Conservation (phyloP, 257 asterid genomes). For the Jaltomata sinuosa region DNA sequence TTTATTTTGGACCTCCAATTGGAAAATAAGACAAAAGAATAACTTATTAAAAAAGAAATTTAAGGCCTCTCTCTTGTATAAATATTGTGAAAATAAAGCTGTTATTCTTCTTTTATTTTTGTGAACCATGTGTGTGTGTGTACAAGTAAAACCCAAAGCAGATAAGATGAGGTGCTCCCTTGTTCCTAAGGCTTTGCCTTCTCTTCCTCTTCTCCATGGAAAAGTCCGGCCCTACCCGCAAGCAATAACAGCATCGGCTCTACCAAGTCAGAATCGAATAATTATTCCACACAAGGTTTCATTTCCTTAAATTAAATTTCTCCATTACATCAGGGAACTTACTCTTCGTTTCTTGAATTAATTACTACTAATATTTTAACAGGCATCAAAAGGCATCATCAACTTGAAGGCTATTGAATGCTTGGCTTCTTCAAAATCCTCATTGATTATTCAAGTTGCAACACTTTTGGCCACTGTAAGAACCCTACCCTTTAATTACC, state of each 20-base stretch:
- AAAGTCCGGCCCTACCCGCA: too few relatives aligned
- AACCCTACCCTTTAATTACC: too few relatives aligned
- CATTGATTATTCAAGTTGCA: constrained; percentile 51
- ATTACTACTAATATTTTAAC: too few relatives aligned
- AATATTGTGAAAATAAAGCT: too few relatives aligned
- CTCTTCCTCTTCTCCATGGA: not conserved
- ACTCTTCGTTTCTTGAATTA: not conserved
- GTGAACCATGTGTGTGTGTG: too few relatives aligned
- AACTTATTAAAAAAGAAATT: too few relatives aligned
- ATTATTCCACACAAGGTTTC: not conserved
- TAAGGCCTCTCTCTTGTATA: too few relatives aligned
- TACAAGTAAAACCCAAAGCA: not conserved
- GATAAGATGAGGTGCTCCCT: not conserved
- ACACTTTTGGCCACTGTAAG: constrained; percentile 48
- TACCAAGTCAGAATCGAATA: too few relatives aligned
- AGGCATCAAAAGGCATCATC: not conserved
- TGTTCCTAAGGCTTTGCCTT: not conserved
- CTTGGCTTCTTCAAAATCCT: constrained; percentile 16
- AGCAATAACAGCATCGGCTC: too few relatives aligned
- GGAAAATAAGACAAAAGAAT: too few relatives aligned
- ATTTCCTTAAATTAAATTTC: not conserved
- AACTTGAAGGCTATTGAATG: constrained; percentile 11
- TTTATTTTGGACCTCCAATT: too few relatives aligned
- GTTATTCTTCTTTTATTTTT: too few relatives aligned
- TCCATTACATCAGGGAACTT: not conserved